phyloP scores from a whole-genome alignment of 345 rosid species.

The Hirschfeldia incana region DNA sequence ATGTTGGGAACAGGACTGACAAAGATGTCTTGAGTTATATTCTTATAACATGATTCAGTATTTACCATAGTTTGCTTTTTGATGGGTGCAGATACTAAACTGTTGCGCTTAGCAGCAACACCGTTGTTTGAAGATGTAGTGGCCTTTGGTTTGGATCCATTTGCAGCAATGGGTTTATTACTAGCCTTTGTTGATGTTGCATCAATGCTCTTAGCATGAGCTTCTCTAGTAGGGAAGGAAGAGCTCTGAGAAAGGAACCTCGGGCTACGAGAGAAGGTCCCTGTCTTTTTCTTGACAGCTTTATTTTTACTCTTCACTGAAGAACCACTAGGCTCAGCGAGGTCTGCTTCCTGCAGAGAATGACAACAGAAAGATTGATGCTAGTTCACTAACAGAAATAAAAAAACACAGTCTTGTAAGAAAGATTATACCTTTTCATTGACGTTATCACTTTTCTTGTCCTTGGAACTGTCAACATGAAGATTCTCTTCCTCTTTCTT shows the following conservation, averaged over 20 bases:
- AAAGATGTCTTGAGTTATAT: neutral
- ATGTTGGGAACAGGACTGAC: neutral
- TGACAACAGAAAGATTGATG: slow-evolving; percentile 7
- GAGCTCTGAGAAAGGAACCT: slow-evolving; percentile 65
- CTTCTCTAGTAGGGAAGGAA: slow-evolving; percentile 60
- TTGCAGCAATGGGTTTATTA: slow-evolving; percentile 38
- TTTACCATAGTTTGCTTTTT: slow-evolving; percentile 46
- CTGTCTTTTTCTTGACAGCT: slow-evolving; percentile 47
- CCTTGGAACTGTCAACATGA: slow-evolving; percentile 37
- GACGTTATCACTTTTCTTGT: slow-evolving; percentile 32
- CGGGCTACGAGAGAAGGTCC: slow-evolving; percentile 46
- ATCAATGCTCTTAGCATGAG: slow-evolving; percentile 54
- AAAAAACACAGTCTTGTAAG: slow-evolving; percentile 15
- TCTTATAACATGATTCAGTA: neutral
- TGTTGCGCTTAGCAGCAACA: slow-evolving; percentile 38
- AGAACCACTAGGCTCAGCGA: slow-evolving; percentile 23
- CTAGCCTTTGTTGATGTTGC: slow-evolving; percentile 40
- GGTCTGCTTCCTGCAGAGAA: slow-evolving; percentile 48
- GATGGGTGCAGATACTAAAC: slow-evolving; percentile 41
- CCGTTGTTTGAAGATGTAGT: slow-evolving; percentile 25
- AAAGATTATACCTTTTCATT: slow-evolving; percentile 28
- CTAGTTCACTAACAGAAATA: neutral
- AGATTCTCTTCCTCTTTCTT: slow-evolving; percentile 43
- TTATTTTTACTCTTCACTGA: slow-evolving; percentile 54
- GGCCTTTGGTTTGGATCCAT: slow-evolving; percentile 29